Base-by-base conservation (phyloP, 164 flowering plant genomes). In the Warburgia ugandensis region DNA sequence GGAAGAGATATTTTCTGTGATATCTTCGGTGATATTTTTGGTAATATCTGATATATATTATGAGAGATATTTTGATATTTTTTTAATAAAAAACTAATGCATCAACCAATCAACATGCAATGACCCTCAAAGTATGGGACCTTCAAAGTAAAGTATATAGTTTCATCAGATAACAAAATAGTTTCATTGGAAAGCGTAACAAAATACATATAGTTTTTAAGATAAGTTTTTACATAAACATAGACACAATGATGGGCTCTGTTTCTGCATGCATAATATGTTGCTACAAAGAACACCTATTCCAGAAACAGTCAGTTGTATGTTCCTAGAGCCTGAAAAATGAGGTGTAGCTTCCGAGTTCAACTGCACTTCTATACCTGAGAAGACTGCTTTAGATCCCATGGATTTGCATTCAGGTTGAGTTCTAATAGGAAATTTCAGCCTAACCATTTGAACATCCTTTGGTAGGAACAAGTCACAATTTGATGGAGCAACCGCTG, bases 381-480 rank as follows among this genome's bases (percentile, higher is more conserved):
- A 49, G 0, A 64, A 55, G 42, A 73, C 65, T 13, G 67, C 69
- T 46, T 71, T 65, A 25, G 76, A 74, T 55, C 69, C 69, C 7
- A 56, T 53, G 41, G 50, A 41, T 55, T 55, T 64, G 43, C 49
- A 40, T 29, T 54, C 63, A 13, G 59, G 37, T 45, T 62, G 61
- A 39, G 54, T 41, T 13, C n/a, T 51, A 35, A 56, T 49, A 56
- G 57, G 52, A 51, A 26, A 13, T 6, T 39, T 41, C n/a, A 58
- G 55, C 40, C 60, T 73, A 28, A 35, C 46, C 38, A 26, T 6
- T 39, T 49, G 62, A 33, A 50, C 35, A 23, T 38, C 22, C 21
- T 39, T 67, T 56, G 19, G 58, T 49, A 49, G 70, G 27, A 45
- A 29, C 38, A 29, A 61, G 53, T 31, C 55, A 45, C 51, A 41